Evolutionary conservation across 345 rosid genomes (phyloP).

Genomic region (Rhizophora apiculata): DNA sequence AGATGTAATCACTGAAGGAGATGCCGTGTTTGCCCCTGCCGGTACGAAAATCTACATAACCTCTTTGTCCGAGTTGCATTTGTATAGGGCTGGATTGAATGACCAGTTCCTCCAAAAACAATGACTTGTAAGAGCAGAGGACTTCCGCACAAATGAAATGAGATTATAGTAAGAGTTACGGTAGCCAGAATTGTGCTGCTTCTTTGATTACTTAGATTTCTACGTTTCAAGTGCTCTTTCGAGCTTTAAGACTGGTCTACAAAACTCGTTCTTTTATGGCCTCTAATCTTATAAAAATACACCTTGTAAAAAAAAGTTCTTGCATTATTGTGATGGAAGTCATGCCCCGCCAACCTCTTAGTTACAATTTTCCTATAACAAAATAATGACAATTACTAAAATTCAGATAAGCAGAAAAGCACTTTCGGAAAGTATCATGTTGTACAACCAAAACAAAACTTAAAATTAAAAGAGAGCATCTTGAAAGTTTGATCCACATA

Average conservation of each 20-base stretch:
- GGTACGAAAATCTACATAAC: slow-evolving; percentile 46
- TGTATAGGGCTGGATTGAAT: slow-evolving; percentile 88
- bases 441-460: neutral
- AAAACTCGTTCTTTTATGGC: too few species aligned
- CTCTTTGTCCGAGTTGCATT: slow-evolving; percentile 52
- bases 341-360: too few species aligned
- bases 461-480: neutral
- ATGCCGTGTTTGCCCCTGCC: slow-evolving; percentile 79
- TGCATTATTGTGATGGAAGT: too few species aligned
- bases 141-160: neutral
- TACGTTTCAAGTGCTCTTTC: too few species aligned
- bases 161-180: neutral
- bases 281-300: too few species aligned
- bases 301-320: too few species aligned
- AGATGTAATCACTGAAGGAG: slow-evolving; percentile 56
- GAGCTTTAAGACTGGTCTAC: too few species aligned
- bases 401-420: neutral
- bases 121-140: slow-evolving; percentile 12
- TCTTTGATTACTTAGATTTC: too few species aligned
- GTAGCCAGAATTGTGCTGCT: neutral
- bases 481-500: neutral
- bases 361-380: too few species aligned
- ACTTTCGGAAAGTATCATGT: neutral
- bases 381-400: too few species aligned
- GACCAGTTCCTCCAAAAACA: slow-evolving; percentile 45